These are phyloP conservation scores for Primulina tabacum DNA, from an alignment of 257 asterid species.

Conservation along the genomic window DNA sequence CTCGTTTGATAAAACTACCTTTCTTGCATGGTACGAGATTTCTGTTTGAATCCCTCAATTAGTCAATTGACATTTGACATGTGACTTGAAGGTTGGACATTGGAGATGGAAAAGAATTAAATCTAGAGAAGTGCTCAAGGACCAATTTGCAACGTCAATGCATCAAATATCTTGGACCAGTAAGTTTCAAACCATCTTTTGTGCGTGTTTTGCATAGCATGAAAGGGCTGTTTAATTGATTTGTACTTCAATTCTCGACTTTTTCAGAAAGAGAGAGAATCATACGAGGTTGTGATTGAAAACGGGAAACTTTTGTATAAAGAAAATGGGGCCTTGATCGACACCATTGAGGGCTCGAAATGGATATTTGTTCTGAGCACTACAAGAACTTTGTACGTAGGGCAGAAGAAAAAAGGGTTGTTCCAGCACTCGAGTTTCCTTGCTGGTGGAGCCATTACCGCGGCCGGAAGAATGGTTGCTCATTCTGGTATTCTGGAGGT, in stretches of 20 bases:
- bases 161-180: conserved; percentile 89
- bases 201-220: neutral
- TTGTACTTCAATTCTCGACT: conserved; percentile 15
- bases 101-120: conserved; percentile 90
- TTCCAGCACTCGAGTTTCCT: conserved; percentile 95
- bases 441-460: conserved; percentile 90
- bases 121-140: conserved; percentile 79
- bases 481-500: conserved; percentile 82
- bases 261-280: conserved; percentile 72
- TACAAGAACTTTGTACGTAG: conserved; percentile 65
- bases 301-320: conserved; percentile 68
- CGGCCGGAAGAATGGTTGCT: conserved; percentile 90
- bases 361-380: conserved; percentile 97
- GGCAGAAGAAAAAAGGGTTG: conserved; percentile 71
- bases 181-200: conserved; percentile 35
- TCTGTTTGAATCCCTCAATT: neutral
- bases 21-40: neutral
- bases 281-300: conserved; percentile 63
- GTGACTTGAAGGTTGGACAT: conserved; percentile 69
- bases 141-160: conserved; percentile 65
- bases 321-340: conserved; percentile 56
- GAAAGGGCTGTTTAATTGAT: conserved; percentile 7
- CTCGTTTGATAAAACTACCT: neutral
- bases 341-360: conserved; percentile 71
- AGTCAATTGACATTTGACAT: neutral